phyloP scores from a whole-genome alignment of 352 stramenopile genomes.

The Phytophthora tubulina region DNA sequence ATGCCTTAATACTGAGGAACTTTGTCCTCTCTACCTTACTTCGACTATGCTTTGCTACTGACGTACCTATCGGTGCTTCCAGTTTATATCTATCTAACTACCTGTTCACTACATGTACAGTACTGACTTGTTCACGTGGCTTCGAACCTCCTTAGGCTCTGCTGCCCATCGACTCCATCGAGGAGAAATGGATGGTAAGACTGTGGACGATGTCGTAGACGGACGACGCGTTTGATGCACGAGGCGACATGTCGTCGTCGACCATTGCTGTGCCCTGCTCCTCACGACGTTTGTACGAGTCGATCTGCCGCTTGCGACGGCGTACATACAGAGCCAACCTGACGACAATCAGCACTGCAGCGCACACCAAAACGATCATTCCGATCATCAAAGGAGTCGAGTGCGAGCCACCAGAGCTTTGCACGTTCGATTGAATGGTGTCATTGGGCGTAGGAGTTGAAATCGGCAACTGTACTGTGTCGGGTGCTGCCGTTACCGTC shows the following conservation, averaged over 20 bases:
- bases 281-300: slow-evolving; percentile 26
- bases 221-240: slow-evolving; percentile 11
- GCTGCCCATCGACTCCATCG: slow-evolving; percentile 10
- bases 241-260: slow-evolving; percentile 17
- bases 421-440: slow-evolving; percentile 16
- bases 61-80: slow-evolving; percentile 5
- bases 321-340: slow-evolving; percentile 32
- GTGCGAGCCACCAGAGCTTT: slow-evolving; percentile 18
- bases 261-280: slow-evolving; percentile 22
- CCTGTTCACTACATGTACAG: not conserved
- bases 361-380: slow-evolving; percentile 24
- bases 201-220: slow-evolving; percentile 21
- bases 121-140: too few relatives aligned
- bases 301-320: slow-evolving; percentile 26
- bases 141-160: slow-evolving; percentile 9
- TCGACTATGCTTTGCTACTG: not conserved
- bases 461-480: not conserved
- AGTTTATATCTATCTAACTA: slow-evolving; percentile 32
- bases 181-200: slow-evolving; percentile 18
- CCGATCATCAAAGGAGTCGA: slow-evolving; percentile 25
- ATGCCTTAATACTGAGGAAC: not conserved
- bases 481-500: slow-evolving; percentile 14
- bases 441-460: not conserved
- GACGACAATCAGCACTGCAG: slow-evolving; percentile 15
- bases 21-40: not conserved